Conservation (phyloP, 2,329 filamentous ascomycete genomes). For the Diaporthe sp. region DNA sequence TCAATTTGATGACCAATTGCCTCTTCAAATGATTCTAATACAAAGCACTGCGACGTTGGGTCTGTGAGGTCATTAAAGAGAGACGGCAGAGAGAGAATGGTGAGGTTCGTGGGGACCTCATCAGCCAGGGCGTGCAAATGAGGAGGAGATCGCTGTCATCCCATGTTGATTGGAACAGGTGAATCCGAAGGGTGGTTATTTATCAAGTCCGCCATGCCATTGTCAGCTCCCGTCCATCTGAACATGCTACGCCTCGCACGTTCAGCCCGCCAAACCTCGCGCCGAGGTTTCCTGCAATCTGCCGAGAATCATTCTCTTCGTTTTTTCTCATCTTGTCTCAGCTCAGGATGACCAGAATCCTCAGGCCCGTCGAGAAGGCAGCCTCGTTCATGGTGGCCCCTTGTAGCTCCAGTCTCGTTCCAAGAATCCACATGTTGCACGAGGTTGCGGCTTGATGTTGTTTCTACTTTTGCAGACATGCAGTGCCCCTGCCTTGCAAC, state of each 20-base stretch:
- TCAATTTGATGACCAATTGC: not conserved
- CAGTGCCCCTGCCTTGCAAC: not conserved
- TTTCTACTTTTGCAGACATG: slow-evolving; percentile 18
- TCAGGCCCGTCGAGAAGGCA: not conserved
- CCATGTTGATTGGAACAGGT: not conserved
- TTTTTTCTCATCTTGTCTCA: slow-evolving; percentile 24
- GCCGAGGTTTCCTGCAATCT: slow-evolving; percentile 15
- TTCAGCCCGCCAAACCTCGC: not conserved
- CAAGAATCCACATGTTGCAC: slow-evolving; percentile 19
- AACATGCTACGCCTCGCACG: not conserved
- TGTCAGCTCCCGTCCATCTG: not conserved
- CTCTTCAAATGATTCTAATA: not conserved
- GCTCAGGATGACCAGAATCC: not conserved
- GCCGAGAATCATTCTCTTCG: slow-evolving; percentile 3
- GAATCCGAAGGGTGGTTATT: not conserved
- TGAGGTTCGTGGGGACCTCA: not conserved
- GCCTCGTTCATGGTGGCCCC: slow-evolving; percentile 14
- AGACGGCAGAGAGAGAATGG: not conserved
- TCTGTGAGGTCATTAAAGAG: not conserved
- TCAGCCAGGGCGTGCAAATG: not conserved
- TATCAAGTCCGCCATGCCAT: not conserved
- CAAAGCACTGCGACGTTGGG: not conserved
- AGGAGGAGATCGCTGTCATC: not conserved
- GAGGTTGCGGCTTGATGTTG: slow-evolving; percentile 18
- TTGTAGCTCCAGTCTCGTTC: not conserved